A percentile compares a stretch with the other conserved stretches of the same genome.
Evolutionary conservation across 2,329 filamentous ascomycete species (phyloP).

Genomic region (Pseudopyricularia cyperi): DNA sequence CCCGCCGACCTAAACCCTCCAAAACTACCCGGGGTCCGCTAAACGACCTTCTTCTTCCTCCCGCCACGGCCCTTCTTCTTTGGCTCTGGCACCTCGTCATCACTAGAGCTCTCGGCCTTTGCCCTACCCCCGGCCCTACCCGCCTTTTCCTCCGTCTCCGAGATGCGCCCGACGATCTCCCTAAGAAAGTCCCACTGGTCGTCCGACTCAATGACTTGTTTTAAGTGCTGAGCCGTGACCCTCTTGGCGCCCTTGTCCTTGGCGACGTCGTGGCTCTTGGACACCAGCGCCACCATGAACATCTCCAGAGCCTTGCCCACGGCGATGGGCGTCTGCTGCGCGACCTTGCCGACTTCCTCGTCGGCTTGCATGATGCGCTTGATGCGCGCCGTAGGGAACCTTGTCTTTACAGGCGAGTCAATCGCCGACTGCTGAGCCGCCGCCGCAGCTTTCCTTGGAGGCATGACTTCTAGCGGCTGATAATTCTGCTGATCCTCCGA

Average conservation of each 20-base stretch:
- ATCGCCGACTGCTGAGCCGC: constrained; percentile 25
- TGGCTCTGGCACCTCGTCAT: constrained; percentile 24
- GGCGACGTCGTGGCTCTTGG: constrained; percentile 76
- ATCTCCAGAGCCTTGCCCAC: constrained; percentile 92
- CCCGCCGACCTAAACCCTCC: background rate
- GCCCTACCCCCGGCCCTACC: constrained; percentile 20
- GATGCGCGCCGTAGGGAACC: constrained; percentile 93
- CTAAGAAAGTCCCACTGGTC: constrained; percentile 89
- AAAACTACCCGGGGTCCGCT: background rate
- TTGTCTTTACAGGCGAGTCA: constrained; percentile 72
- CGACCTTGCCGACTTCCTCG: constrained; percentile 96
- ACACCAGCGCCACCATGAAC: constrained; percentile 93
- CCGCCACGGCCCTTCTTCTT: constrained; percentile 31
- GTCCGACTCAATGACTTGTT: constrained; percentile 75
- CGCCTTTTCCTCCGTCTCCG: constrained; percentile 39
- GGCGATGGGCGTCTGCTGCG: constrained; percentile 91
- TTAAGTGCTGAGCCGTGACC: constrained; percentile 81
- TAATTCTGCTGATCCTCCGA: constrained; percentile 4
- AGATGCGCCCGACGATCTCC: constrained; percentile 77
- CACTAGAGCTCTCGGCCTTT: constrained; percentile 39
- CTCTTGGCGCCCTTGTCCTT: constrained; percentile 74
- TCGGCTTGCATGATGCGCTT: constrained; percentile 99
- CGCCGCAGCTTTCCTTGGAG: constrained; percentile 17
- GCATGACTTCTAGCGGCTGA: constrained; percentile 18
- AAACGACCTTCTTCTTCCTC: constrained; percentile 12